A percentile compares a stretch with the other conserved stretches of the same genome.
phyloP scores from a whole-genome alignment of 1,139 yeast species.

The Taphrina flavorubra region DNA sequence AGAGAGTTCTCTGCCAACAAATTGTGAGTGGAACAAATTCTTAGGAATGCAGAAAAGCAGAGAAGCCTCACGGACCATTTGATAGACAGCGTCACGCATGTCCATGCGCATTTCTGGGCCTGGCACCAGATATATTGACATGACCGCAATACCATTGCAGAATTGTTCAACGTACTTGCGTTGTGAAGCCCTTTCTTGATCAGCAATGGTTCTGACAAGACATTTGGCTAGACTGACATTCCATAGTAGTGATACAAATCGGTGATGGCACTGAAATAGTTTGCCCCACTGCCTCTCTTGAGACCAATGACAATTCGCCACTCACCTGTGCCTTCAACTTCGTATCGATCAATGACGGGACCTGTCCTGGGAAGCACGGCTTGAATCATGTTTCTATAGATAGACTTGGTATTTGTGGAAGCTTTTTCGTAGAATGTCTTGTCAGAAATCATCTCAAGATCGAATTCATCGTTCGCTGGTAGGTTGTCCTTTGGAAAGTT shows the following conservation, averaged over 20 bases:
- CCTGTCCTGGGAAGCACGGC: constrained; percentile 81
- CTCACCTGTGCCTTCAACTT: constrained; percentile 77
- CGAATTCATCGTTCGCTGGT: constrained; percentile 53
- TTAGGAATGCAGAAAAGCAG: constrained; percentile 89
- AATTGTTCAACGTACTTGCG: constrained; percentile 95
- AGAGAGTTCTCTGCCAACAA: constrained; percentile 77
- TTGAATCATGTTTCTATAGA: constrained; percentile 74
- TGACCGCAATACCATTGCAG: constrained; percentile 82
- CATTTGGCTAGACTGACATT: constrained; percentile 50
- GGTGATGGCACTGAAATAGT: constrained; percentile 85
- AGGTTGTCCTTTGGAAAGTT: constrained; percentile 57
- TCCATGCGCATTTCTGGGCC: constrained; percentile 52
- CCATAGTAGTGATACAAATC: constrained; percentile 90
- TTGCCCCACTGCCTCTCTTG: constrained; percentile 81
- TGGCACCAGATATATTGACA: constrained; percentile 82
- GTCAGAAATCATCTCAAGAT: constrained; percentile 60
- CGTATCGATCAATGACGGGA: constrained; percentile 88
- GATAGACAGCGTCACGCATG: constrained; percentile 78
- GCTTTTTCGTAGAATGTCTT: constrained; percentile 78
- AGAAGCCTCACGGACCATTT: constrained; percentile 93
- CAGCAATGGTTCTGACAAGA: background rate
- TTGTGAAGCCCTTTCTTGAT: constrained; percentile 60
- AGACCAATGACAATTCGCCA: constrained; percentile 88
- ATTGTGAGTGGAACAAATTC: constrained; percentile 76
- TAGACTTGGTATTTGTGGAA: constrained; percentile 73